Evolutionary conservation across 2,329 filamentous ascomycete species (phyloP).

Genomic region (Diaporthe caulivora): DNA sequence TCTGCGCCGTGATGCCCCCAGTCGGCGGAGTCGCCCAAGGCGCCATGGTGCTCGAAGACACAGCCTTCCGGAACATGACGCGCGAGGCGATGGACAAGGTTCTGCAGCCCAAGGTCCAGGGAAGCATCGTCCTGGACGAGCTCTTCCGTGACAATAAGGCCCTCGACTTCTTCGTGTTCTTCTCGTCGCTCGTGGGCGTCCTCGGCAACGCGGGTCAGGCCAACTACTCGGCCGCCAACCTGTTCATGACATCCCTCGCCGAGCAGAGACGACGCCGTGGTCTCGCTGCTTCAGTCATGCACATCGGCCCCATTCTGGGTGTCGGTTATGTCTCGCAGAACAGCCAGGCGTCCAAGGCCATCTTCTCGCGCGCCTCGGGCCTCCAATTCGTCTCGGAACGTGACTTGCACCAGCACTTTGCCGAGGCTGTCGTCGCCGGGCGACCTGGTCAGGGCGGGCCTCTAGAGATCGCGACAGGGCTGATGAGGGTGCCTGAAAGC

Average conservation of each 20-base stretch:
- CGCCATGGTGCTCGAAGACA: conserved; percentile 37
- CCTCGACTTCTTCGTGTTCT: conserved; percentile 48
- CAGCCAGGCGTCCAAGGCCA: background rate
- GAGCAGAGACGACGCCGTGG: conserved; percentile 52
- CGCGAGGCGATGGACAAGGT: background rate
- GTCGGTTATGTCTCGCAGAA: conserved; percentile 53
- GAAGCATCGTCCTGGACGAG: conserved; percentile 37
- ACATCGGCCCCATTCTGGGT: conserved; percentile 55
- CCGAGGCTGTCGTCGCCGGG: conserved; percentile 52
- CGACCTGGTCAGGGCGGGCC: background rate
- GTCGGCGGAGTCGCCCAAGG: conserved; percentile 33
- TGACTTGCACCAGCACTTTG: conserved; percentile 57
- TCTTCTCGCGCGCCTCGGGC: background rate
- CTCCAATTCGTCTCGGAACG: conserved; percentile 45
- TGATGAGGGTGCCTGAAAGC: background rate
- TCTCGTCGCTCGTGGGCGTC: conserved; percentile 46
- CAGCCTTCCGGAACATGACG: background rate
- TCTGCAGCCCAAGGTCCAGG: conserved; percentile 18
- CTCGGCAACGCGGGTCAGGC: conserved; percentile 50
- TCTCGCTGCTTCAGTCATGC: conserved; percentile 52
- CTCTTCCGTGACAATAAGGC: conserved; percentile 40
- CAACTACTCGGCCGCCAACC: conserved; percentile 58
- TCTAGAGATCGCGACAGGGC: background rate
- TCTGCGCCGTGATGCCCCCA: conserved; percentile 11
- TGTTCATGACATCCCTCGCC: conserved; percentile 52